These are phyloP conservation scores for Pyrenophora graminea DNA, from an alignment of 2,329 filamentous ascomycete species.

Conservation along the genomic window DNA sequence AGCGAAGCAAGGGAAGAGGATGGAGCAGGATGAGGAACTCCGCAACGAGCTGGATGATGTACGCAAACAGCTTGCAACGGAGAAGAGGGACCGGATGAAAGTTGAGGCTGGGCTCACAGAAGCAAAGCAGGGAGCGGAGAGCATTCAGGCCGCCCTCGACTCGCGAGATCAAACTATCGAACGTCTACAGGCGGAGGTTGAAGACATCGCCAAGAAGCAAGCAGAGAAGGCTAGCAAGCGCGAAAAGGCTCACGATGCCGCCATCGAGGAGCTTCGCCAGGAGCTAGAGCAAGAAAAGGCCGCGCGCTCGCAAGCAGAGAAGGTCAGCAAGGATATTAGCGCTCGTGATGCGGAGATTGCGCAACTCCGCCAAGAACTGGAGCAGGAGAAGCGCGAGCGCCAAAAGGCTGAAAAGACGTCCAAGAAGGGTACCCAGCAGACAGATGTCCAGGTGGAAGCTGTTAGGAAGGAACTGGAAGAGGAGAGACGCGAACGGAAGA, in stretches of 20 bases:
- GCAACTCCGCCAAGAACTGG: slow-evolving; percentile 43
- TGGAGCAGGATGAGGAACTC: slow-evolving; percentile 54
- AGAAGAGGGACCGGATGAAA: slow-evolving; percentile 52
- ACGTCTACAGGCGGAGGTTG: slow-evolving; percentile 38
- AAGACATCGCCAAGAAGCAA: slow-evolving; percentile 41
- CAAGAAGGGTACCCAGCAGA: slow-evolving; percentile 49
- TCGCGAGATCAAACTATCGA: slow-evolving; percentile 37
- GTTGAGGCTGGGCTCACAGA: slow-evolving; percentile 45
- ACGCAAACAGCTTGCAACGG: slow-evolving; percentile 52
- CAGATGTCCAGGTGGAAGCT: slow-evolving; percentile 51
- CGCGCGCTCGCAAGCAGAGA: slow-evolving; percentile 36
- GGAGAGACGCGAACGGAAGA: slow-evolving; percentile 58
- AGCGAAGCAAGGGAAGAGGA: slow-evolving; percentile 55
- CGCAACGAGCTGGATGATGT: slow-evolving; percentile 51
- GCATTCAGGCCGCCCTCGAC: slow-evolving; percentile 39
- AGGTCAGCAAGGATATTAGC: slow-evolving; percentile 40
- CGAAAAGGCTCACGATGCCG: slow-evolving; percentile 36
- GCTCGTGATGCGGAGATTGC: slow-evolving; percentile 33
- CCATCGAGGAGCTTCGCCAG: slow-evolving; percentile 37
- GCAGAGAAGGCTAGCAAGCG: slow-evolving; percentile 43
- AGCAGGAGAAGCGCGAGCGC: slow-evolving; percentile 47
- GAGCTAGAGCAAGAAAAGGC: slow-evolving; percentile 51
- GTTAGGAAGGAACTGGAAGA: slow-evolving; percentile 56
- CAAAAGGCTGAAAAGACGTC: slow-evolving; percentile 36
- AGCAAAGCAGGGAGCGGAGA: slow-evolving; percentile 41